Evolutionary conservation across 2,329 filamentous ascomycete species (phyloP).

Genomic region (Aotearoamyces nothofagi): DNA sequence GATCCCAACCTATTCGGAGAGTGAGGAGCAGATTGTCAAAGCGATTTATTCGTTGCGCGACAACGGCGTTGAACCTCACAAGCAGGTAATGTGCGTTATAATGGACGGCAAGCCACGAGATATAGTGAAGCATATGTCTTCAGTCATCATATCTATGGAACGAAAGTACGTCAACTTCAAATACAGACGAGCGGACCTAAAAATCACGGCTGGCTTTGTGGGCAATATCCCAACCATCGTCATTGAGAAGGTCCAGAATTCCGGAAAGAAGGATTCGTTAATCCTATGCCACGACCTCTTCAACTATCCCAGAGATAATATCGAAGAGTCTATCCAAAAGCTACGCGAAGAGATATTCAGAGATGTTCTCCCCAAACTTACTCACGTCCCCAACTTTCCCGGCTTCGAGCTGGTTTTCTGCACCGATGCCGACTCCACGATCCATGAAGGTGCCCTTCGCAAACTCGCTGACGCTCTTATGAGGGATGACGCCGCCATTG

Average conservation of each 20-base stretch:
- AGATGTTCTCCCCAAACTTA: background rate
- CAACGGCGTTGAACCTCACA: background rate
- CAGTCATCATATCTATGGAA: background rate
- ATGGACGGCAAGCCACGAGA: background rate
- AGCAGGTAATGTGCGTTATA: background rate
- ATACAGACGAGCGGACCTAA: background rate
- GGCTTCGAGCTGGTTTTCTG: background rate
- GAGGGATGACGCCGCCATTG: background rate
- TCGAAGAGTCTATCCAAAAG: background rate
- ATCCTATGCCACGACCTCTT: background rate
- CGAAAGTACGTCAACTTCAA: background rate
- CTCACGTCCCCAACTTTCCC: background rate
- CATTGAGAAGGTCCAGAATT: background rate
- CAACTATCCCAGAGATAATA: background rate
- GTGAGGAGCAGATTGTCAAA: conserved; percentile 1
- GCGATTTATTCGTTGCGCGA: background rate
- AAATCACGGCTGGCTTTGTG: background rate
- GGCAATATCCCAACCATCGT: background rate
- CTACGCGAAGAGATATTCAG: background rate
- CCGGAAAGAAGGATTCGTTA: conserved; percentile 1
- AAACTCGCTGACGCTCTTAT: background rate
- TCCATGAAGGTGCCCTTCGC: background rate
- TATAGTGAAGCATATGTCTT: background rate
- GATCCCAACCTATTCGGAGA: background rate
- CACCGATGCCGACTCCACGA: background rate